Evolutionary conservation across 192 early-diverging fungal genomes (phyloP).

Genomic region (Backusella psychrophila): DNA sequence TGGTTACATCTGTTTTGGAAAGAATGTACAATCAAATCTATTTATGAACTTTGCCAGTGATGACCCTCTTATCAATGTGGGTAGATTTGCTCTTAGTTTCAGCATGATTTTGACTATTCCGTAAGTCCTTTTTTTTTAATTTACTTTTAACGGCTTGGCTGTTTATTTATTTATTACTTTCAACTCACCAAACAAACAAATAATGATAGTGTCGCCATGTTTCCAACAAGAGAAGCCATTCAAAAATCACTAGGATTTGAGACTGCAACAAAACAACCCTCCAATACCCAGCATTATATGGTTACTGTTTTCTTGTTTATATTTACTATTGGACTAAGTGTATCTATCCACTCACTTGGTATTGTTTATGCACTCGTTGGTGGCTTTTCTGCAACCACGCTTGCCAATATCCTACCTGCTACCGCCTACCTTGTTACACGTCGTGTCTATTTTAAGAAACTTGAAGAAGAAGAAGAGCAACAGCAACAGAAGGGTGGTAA

Average conservation of each 20-base stretch:
- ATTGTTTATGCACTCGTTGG: constrained; percentile 48
- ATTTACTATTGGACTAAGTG: constrained; percentile 30
- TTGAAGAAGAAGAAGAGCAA: neutral
- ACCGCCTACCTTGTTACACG: constrained; percentile 41
- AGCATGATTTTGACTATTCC: constrained; percentile 62
- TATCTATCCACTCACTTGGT: constrained; percentile 38
- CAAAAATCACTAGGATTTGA: constrained; percentile 48
- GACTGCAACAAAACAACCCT: constrained; percentile 28
- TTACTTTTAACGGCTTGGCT: neutral
- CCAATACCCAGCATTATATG: constrained; percentile 35
- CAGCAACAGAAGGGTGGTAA: neutral
- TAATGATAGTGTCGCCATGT: constrained; percentile 34
- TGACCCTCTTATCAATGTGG: constrained; percentile 58
- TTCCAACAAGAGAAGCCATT: constrained; percentile 43
- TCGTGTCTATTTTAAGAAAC: constrained; percentile 4
- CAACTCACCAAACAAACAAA: neutral
- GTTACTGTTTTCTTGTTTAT: constrained; percentile 42
- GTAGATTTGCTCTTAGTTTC: constrained; percentile 56
- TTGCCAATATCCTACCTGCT: constrained; percentile 49
- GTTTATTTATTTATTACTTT: neutral
- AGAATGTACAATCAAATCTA: constrained; percentile 61
- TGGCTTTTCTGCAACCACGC: constrained; percentile 45
- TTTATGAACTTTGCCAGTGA: constrained; percentile 63
- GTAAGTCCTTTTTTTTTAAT: constrained; percentile 16
- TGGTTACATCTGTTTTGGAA: constrained; percentile 63